These are phyloP conservation scores for Ceratocystiopsis sp. DNA, from an alignment of 2,329 filamentous ascomycete species.

Conservation along the genomic window DNA sequence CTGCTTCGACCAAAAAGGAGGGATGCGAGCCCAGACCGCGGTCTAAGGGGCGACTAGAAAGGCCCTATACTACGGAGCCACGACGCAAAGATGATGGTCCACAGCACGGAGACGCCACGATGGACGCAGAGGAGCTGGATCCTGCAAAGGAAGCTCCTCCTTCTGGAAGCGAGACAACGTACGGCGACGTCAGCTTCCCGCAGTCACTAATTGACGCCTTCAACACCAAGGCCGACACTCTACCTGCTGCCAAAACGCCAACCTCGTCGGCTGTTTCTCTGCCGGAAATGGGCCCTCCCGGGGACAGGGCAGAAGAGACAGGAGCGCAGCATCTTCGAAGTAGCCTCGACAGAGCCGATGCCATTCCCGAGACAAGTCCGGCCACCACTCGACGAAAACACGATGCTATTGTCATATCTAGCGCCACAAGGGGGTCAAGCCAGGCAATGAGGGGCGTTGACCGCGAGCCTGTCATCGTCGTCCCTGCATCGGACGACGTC, in stretches of 20 bases:
- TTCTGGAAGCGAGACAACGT: neutral
- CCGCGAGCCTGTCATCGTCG: neutral
- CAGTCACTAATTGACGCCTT: slow-evolving; percentile 5
- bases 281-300: neutral
- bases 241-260: slow-evolving; percentile 2
- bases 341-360: slow-evolving; percentile 6
- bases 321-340: neutral
- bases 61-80: no score
- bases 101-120: no score
- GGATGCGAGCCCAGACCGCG: slow-evolving; percentile 4
- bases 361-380: slow-evolving; percentile 12
- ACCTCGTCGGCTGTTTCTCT: slow-evolving; percentile 2
- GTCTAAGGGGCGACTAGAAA: neutral
- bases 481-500: neutral
- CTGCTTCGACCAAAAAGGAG: slow-evolving; percentile 15
- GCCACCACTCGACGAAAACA: neutral
- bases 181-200: slow-evolving; percentile 3
- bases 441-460: no score
- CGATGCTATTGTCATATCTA: no score
- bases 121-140: no score
- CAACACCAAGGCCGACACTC: neutral
- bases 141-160: no score
- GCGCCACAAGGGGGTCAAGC: no score
- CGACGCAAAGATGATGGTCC: no score
- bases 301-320: neutral